Conservation (phyloP, 1,284 basidiomycete species). For the Hymenochaete sp. region DNA sequence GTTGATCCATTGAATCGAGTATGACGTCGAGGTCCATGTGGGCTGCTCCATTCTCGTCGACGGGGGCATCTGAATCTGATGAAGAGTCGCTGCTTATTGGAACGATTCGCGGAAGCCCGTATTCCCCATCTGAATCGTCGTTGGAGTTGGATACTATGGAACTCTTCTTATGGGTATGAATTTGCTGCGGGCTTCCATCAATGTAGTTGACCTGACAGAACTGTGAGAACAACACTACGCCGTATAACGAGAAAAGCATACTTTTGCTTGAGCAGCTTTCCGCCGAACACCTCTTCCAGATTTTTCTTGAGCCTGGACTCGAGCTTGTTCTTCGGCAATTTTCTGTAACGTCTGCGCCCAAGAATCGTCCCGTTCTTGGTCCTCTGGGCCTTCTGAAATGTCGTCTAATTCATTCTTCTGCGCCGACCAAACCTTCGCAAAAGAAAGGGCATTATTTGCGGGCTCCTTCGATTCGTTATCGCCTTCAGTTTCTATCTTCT, state of each 20-base stretch:
- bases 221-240: not conserved
- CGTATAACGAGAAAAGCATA: slow-evolving; percentile 3
- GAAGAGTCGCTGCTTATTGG: slow-evolving; percentile 8
- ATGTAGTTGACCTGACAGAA: not conserved
- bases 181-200: slow-evolving; percentile 15
- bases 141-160: too few species aligned
- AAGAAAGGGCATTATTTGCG: slow-evolving; percentile 53
- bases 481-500: slow-evolving; percentile 72
- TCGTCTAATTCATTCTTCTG: slow-evolving; percentile 64
- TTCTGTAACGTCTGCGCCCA: slow-evolving; percentile 69
- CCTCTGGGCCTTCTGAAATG: slow-evolving; percentile 40
- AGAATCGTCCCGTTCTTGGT: slow-evolving; percentile 52
- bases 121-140: slow-evolving; percentile 13
- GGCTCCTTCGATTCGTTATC: slow-evolving; percentile 37
- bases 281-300: slow-evolving; percentile 66
- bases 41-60: too few species aligned
- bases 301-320: slow-evolving; percentile 38
- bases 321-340: slow-evolving; percentile 47
- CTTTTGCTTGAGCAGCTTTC: slow-evolving; percentile 45
- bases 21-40: too few species aligned
- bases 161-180: slow-evolving; percentile 7
- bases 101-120: not conserved
- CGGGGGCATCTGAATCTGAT: not conserved
- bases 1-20: too few species aligned
- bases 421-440: slow-evolving; percentile 84